Percentiles rank a stretch among this genome's conserved stretches.
Evolutionary conservation across 2,329 filamentous ascomycete genomes (phyloP).

Genomic region (Tolypocladium tropicale): DNA sequence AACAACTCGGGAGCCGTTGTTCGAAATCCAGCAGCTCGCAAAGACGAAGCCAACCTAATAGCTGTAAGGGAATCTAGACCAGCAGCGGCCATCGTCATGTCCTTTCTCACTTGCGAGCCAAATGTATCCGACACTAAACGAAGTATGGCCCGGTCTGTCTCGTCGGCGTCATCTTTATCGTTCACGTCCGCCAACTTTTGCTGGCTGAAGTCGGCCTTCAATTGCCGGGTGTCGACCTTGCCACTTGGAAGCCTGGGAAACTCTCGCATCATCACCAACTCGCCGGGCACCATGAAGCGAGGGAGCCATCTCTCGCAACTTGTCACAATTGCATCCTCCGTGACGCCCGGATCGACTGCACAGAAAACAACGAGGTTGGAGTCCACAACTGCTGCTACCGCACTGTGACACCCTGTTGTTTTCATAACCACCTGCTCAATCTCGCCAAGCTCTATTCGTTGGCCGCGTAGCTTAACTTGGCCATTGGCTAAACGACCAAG

Average conservation of each 20-base stretch:
- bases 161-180: neutral
- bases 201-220: constrained; percentile 41
- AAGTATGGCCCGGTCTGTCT: constrained; percentile 22
- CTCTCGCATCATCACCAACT: constrained; percentile 51
- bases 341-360: constrained; percentile 33
- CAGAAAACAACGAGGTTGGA: constrained; percentile 69
- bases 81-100: constrained; percentile 35
- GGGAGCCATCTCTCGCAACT: constrained; percentile 69
- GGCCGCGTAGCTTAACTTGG: constrained; percentile 79
- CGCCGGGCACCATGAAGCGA: constrained; percentile 70
- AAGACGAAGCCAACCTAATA: constrained; percentile 45
- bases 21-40: constrained; percentile 47
- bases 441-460: constrained; percentile 72
- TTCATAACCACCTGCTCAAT: constrained; percentile 60
- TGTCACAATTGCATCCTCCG: constrained; percentile 35
- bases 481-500: constrained; percentile 69
- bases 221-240: constrained; percentile 62
- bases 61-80: constrained; percentile 54
- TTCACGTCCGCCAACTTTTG: constrained; percentile 6
- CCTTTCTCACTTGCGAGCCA: constrained; percentile 20
- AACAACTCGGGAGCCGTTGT: constrained; percentile 54
- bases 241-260: constrained; percentile 75
- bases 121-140: constrained; percentile 30
- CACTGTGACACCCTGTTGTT: constrained; percentile 51
- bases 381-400: constrained; percentile 55